A percentile compares a stretch with the other conserved stretches of the same genome.
Evolutionary conservation across 495 filamentous ascomycete species (phyloP).

Genomic region (Penicillium atrosanguineum): DNA sequence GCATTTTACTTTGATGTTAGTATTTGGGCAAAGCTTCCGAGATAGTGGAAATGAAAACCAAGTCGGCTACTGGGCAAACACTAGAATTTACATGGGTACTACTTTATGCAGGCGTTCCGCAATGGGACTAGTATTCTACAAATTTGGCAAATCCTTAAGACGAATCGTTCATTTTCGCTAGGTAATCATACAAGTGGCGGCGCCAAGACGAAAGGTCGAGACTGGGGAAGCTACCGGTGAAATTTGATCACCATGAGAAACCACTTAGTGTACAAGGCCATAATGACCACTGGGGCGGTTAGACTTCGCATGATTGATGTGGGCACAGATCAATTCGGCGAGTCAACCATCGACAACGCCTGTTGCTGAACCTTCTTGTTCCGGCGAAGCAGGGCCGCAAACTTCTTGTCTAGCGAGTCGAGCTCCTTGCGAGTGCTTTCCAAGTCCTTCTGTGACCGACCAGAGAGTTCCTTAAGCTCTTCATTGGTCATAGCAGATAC

Average conservation of each 20-base stretch:
- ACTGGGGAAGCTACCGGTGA: no score
- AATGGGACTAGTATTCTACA: neutral
- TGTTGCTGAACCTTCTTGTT: constrained; percentile 49
- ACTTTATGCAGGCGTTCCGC: neutral
- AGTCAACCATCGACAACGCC: constrained; percentile 24
- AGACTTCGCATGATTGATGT: neutral
- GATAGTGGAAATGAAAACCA: neutral
- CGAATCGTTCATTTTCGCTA: neutral
- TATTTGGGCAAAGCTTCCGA: neutral
- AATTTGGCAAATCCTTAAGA: neutral
- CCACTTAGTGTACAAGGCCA: no score
- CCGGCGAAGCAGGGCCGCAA: constrained; percentile 46
- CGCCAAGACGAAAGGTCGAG: neutral
- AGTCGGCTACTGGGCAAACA: neutral
- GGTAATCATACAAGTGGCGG: neutral
- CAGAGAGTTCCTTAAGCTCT: constrained; percentile 37
- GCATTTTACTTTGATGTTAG: neutral
- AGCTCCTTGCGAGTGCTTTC: constrained; percentile 44
- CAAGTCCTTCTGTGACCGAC: constrained; percentile 41
- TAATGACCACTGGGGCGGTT: no score
- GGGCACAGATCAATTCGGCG: neutral
- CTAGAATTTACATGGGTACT: neutral
- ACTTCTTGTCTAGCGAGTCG: constrained; percentile 45
- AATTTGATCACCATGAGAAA: neutral
- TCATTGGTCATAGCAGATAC: constrained; percentile 42